Conservation (phyloP, 768 basidiomycete species). For the Suillus decipiens region DNA sequence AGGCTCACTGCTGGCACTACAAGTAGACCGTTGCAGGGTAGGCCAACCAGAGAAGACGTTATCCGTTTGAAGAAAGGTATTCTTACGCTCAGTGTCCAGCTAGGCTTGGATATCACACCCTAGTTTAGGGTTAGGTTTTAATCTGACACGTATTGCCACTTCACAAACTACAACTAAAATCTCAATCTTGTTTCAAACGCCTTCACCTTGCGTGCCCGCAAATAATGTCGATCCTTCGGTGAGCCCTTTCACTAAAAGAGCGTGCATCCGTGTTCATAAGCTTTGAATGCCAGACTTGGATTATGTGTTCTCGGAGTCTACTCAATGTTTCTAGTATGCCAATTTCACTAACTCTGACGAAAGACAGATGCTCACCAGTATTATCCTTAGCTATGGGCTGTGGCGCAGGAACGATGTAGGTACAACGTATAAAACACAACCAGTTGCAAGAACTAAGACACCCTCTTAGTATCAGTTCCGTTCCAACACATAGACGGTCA, state of each 20-base stretch:
- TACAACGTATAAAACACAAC: constrained; percentile 1
- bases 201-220: background rate
- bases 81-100: constrained; percentile 27
- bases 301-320: constrained; percentile 89
- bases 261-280: background rate
- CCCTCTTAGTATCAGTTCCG: constrained; percentile 71
- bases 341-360: background rate
- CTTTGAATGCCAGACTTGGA: constrained; percentile 48
- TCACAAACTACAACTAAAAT: background rate
- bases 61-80: constrained; percentile 39
- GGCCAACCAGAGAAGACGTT: constrained; percentile 44
- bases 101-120: constrained; percentile 25
- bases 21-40: constrained; percentile 19
- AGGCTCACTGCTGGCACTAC: constrained; percentile 37
- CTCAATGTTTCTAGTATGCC: constrained; percentile 82
- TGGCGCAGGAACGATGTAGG: constrained; percentile 92
- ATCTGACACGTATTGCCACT: constrained; percentile 24
- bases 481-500: constrained; percentile 69
- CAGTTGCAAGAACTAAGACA: background rate
- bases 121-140: constrained; percentile 19
- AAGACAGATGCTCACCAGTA: constrained; percentile 10
- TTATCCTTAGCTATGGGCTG: constrained; percentile 72
- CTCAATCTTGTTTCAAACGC: background rate
- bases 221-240: constrained; percentile 32
- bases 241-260: background rate